These are phyloP conservation scores for Bolboschoenus planiculmis DNA, from an alignment of 176 grass and related monocot genomes.

Conservation along the genomic window DNA sequence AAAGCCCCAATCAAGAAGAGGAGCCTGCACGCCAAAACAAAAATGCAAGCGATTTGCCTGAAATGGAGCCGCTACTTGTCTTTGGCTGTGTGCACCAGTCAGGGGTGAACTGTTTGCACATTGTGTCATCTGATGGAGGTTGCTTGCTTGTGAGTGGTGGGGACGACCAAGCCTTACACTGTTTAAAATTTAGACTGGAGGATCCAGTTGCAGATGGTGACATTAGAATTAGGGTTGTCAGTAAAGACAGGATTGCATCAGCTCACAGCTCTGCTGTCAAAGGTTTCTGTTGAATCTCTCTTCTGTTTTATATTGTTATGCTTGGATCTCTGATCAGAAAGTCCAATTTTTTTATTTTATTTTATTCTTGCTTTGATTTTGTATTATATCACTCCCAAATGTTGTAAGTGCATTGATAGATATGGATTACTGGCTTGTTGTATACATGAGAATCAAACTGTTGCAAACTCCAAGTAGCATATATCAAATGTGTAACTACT, in stretches of 20 bases:
- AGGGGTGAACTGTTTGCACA: conserved; percentile 75
- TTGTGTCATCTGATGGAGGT: conserved; percentile 27
- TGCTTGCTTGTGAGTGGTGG: conserved; percentile 70
- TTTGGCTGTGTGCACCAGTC: conserved; percentile 68
- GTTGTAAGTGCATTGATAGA: neutral
- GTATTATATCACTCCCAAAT: neutral
- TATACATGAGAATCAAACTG: neutral
- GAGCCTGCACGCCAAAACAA: conserved; percentile 16
- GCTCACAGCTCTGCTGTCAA: conserved; percentile 89
- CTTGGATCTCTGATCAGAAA: neutral
- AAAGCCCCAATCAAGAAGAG: conserved; percentile 11
- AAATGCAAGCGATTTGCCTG: conserved; percentile 29
- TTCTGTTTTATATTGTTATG: neutral
- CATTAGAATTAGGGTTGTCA: conserved; percentile 26
- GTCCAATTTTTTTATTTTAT: neutral
- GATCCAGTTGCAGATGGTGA: conserved; percentile 22
- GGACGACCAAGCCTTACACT: conserved; percentile 75
- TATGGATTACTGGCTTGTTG: neutral
- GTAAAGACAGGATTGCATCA: conserved; percentile 39
- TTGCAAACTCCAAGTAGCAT: neutral
- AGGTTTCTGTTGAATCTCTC: conserved; percentile 34
- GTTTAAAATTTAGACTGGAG: conserved; percentile 43
- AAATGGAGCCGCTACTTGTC: conserved; percentile 41
- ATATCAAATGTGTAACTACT: neutral
- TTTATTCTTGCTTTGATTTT: neutral